Base-by-base conservation (phyloP, 2,329 filamentous ascomycete genomes). In the Aspergillus floridensis region DNA sequence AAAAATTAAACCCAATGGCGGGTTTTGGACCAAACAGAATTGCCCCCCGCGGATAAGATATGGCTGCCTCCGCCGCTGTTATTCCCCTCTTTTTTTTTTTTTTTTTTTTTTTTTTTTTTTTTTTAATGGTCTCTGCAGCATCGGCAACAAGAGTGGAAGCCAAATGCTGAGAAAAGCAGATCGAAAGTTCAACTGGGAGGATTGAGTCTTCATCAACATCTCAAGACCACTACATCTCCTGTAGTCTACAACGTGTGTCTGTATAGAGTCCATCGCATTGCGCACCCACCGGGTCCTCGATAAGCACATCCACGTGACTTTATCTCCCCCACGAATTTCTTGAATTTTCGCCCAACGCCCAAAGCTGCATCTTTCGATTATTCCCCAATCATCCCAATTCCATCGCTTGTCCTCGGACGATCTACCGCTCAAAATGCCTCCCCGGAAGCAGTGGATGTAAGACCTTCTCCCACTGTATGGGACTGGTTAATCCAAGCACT, bases 401-500 rank as follows among this genome's bases (percentile, higher is more conserved):
- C 14, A 19, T 26, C 51, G 10, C 31, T 29, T 29, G 24, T 16
- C 22, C 26, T 19, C 49, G 22, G 35, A 32, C 19, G 22, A 41
- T 50, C 21, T 44, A 49, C 19, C 32, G 16, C 49, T 51, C 80
- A 88, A 81, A 50, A 93, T 93, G 90, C 84, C 89, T 69, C 84
- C 82, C 67, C 86, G 85, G 69, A 87, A 86, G 77, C 87, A 88
- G 80, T 91, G 89, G 85, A 91, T 90, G 87, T 88, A 79, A 67
- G 84, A 77, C 29, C 41, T 24, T 19, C 35, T 10, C 46, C 35
- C 26, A 2, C 19, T 21, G 22, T 16, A 19, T 22, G 26, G 26
- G 2, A 38, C 12, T 3, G 46, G 19, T 14, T 19, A 38, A 46
- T 24, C 32, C 38, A 35, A 56, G 24, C 24, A 52, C 38, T 56